Percentiles rank a stretch among this genome's conserved stretches.
Evolutionary conservation across 441 rosid genomes (phyloP).

Genomic region (Croton setiger): DNA sequence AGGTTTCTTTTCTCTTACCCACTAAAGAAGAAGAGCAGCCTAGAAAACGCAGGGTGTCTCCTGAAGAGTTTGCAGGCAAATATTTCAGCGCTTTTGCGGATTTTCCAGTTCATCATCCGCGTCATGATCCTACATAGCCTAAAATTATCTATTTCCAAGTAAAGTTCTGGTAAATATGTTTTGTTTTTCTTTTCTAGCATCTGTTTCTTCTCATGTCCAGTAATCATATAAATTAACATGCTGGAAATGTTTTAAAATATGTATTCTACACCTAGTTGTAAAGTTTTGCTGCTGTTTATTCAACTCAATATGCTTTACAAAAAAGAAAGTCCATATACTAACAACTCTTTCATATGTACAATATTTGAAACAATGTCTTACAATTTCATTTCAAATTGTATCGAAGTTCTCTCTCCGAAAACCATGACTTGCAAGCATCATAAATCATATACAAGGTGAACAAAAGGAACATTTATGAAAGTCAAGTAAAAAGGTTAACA

Average conservation of each 20-base stretch:
- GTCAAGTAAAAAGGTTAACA: constrained; percentile 16
- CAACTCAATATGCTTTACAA: neutral
- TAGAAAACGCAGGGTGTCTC: constrained; percentile 7
- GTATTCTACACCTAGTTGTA: neutral
- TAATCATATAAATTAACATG: constrained; percentile 1
- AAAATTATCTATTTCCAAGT: constrained; percentile 18
- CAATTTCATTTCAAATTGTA: constrained; percentile 12
- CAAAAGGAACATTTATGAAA: constrained; percentile 15
- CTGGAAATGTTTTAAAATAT: neutral
- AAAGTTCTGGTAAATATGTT: neutral
- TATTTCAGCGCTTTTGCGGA: constrained; percentile 4
- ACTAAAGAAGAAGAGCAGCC: constrained; percentile 15
- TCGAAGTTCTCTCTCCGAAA: constrained; percentile 21
- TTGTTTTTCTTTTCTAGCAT: neutral
- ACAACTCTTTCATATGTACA: constrained; percentile 21
- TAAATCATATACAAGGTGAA: constrained; percentile 45
- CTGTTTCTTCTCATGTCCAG: neutral
- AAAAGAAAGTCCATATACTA: constrained; percentile 6
- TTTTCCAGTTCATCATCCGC: constrained; percentile 10
- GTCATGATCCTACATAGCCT: constrained; percentile 16
- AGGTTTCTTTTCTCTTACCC: constrained; percentile 35
- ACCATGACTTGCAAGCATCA: constrained; percentile 31
- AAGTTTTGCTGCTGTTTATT: neutral
- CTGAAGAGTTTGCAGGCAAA: constrained; percentile 16
- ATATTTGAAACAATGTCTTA: constrained; percentile 16